phyloP scores from a whole-genome alignment of 2,329 filamentous ascomycete species.

The Stachybotrys echinatus region DNA sequence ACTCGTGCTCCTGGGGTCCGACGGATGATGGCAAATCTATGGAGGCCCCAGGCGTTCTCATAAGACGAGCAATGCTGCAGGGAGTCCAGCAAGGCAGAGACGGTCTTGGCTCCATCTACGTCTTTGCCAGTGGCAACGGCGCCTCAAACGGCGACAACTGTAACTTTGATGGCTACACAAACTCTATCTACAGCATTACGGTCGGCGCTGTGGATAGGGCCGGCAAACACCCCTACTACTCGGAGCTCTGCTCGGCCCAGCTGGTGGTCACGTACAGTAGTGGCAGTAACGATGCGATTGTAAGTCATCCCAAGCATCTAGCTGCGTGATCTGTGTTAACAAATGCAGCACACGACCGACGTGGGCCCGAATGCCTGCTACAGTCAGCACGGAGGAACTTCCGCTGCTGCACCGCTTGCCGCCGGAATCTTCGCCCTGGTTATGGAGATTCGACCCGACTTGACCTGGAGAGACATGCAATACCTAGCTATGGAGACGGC shows the following conservation, averaged over 20 bases:
- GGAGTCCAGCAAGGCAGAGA: constrained; percentile 82
- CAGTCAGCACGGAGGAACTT: constrained; percentile 83
- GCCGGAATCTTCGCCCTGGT: constrained; percentile 89
- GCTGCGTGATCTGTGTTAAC: background rate
- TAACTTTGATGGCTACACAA: constrained; percentile 99
- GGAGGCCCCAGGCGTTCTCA: constrained; percentile 87
- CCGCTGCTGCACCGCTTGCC: constrained; percentile 86
- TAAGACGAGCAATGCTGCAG: constrained; percentile 85
- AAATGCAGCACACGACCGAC: constrained; percentile 76
- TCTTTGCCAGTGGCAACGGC: constrained; percentile 93
- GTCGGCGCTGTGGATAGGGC: constrained; percentile 88
- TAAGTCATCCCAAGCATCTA: constrained; percentile 25
- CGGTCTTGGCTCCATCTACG: constrained; percentile 85
- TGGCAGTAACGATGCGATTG: constrained; percentile 79
- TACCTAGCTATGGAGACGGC: constrained; percentile 84
- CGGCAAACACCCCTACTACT: constrained; percentile 90
- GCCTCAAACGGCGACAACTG: constrained; percentile 87
- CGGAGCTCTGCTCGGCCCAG: constrained; percentile 91
- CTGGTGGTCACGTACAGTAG: constrained; percentile 96
- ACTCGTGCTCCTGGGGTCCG: constrained; percentile 98
- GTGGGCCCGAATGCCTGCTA: constrained; percentile 80
- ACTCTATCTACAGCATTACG: constrained; percentile 98
- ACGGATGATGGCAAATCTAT: constrained; percentile 90
- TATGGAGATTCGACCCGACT: constrained; percentile 75
- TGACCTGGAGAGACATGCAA: constrained; percentile 92